These are phyloP conservation scores for Erucastrum elatum DNA, from an alignment of 345 rosid species.

Conservation along the genomic window DNA sequence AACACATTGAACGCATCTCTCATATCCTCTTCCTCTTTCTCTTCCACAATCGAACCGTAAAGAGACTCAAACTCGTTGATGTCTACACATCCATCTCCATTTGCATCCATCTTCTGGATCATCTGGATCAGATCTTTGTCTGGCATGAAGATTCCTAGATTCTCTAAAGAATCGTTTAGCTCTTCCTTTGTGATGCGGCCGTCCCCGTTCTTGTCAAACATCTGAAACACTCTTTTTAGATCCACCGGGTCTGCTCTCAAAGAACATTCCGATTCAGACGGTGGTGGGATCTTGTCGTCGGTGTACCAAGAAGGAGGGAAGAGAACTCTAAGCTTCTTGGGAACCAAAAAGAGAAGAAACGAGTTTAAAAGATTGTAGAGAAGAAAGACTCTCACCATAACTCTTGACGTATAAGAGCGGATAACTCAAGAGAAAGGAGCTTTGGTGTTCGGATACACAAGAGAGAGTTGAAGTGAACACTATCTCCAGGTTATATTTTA, in stretches of 20 bases:
- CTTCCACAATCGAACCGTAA: conserved; percentile 30
- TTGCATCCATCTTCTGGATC: conserved; percentile 40
- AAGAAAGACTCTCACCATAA: conserved; percentile 49
- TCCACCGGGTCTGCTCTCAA: conserved; percentile 28
- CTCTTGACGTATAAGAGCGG: neutral
- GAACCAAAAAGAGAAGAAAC: conserved; percentile 47
- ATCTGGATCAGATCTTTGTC: conserved; percentile 39
- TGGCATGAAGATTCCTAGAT: conserved; percentile 41
- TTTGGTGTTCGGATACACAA: neutral
- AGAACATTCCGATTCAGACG: neutral
- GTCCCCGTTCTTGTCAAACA: conserved; percentile 42
- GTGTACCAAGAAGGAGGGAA: conserved; percentile 47
- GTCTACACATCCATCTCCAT: conserved; percentile 43
- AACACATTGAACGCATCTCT: conserved; percentile 43
- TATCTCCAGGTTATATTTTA: neutral
- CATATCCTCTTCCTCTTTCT: conserved; percentile 41
- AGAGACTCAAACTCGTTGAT: conserved; percentile 42
- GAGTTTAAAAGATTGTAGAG: conserved; percentile 52
- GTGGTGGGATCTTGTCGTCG: conserved; percentile 25
- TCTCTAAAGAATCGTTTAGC: conserved; percentile 39
- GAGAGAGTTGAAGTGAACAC: conserved; percentile 25
- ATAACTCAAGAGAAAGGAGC: neutral
- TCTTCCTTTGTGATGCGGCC: conserved; percentile 42
- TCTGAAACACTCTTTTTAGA: conserved; percentile 39
- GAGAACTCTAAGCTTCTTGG: conserved; percentile 54